A percentile compares a stretch with the other conserved stretches of the same genome.
Evolutionary conservation across 805 yeast genomes (phyloP).

Genomic region (Clavispora santaluciae): DNA sequence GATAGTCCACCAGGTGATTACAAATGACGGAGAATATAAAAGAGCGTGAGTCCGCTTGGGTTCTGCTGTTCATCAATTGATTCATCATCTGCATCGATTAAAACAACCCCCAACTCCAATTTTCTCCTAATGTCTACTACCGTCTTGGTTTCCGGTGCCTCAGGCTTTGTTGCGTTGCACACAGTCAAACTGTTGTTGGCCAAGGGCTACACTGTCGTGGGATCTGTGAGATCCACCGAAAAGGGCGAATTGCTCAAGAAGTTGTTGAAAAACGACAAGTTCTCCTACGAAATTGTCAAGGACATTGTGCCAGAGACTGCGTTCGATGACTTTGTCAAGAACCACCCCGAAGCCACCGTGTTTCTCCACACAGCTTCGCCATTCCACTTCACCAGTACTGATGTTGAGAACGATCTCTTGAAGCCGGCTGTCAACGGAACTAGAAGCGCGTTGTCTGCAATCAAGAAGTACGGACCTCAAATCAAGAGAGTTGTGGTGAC

Average conservation of each 20-base stretch:
- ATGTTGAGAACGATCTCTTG: slow-evolving; percentile 47
- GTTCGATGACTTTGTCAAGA: slow-evolving; percentile 41
- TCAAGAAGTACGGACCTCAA: slow-evolving; percentile 6
- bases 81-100: too few species aligned
- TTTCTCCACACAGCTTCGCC: slow-evolving; percentile 64
- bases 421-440: slow-evolving; percentile 44
- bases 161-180: slow-evolving; percentile 30
- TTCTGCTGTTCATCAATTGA: too few species aligned
- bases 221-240: slow-evolving; percentile 22
- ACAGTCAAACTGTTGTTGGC: slow-evolving; percentile 18
- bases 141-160: slow-evolving; percentile 29
- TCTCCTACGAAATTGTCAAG: slow-evolving; percentile 42
- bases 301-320: slow-evolving; percentile 46
- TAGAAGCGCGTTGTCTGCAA: slow-evolving; percentile 8
- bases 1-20: too few species aligned
- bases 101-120: too few species aligned
- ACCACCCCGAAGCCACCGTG: slow-evolving; percentile 46
- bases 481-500: slow-evolving; percentile 8
- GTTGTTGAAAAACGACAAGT: slow-evolving; percentile 26
- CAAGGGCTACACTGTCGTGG: slow-evolving; percentile 22
- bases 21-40: too few species aligned
- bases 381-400: slow-evolving; percentile 39
- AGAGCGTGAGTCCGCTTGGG: too few species aligned
- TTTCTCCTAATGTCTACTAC: slow-evolving; percentile 4
- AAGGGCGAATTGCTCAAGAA: slow-evolving; percentile 18